Base-by-base conservation (phyloP, 441 rosid species). In the Bocquillonia castaneifolia region DNA sequence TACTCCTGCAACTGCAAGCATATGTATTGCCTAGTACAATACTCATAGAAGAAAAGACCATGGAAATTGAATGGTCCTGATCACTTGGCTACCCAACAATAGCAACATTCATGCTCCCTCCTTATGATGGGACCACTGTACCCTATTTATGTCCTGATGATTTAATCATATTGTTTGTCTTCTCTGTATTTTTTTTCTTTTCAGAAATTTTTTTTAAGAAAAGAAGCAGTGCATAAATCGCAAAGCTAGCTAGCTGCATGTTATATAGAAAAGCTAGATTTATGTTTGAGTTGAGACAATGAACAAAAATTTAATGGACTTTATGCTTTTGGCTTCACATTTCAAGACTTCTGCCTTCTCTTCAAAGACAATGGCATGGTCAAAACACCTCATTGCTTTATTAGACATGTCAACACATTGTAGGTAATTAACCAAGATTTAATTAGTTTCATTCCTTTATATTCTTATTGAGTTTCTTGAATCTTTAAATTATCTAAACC, bases 41-140 rank as follows among this genome's bases (percentile, higher is more conserved):
- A 68, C 17, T 31, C 25, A 31, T 20, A 28, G 22, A 52, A 5
- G 58, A 50, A 36, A 52, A 59, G 67, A 44, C 23, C 63, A 45
- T 29, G 47, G 17, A 56, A 60, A 40, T 14, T 40, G 74, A 70
- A 74, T 57, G 71, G 75, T 63, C 73, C 29, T 34, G 66, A 69
- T 64, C 77, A 71, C 77, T 73, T 55, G 66, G 71, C 73, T 67
- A 68, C n/a, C 67, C 56, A 77, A 75, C 59, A 75, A 73, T 68
- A 69, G 48, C 51, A 74, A 63, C 60, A 63, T 63, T 76, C 71
- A 59, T 73, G 78, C 66, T 63, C 34, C n/a, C 10, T 23, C 37
- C 34, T 1, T n/a, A n/a, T n/a, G n/a, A n/a, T 25, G 69, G 78
- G 83, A 79, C 85, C 80, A 75, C 66, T 10, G 8, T n/a, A 1